A percentile compares a stretch with the other conserved stretches of the same genome.
Evolutionary conservation across 2,329 filamentous ascomycete genomes (phyloP).

Genomic region (Aspergillus versicolor): DNA sequence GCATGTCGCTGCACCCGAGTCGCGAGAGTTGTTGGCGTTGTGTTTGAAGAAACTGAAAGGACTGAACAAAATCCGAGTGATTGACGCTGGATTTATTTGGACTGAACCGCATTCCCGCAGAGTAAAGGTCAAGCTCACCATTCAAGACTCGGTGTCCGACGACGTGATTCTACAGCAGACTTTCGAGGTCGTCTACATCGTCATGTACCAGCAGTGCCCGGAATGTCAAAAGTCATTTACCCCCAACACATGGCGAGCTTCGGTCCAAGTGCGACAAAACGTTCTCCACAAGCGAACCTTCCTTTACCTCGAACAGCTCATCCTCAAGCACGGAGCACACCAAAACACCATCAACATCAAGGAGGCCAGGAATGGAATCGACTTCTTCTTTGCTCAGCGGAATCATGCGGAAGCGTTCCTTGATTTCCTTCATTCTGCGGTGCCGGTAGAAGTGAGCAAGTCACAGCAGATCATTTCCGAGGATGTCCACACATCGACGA

Average conservation of each 20-base stretch:
- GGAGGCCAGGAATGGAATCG: conserved; percentile 90
- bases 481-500: conserved; percentile 85
- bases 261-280: conserved; percentile 94
- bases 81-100: conserved; percentile 15
- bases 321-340: conserved; percentile 90
- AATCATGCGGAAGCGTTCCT: conserved; percentile 93
- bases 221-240: conserved; percentile 97
- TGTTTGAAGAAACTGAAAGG: conserved; percentile 12
- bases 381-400: conserved; percentile 87
- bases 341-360: conserved; percentile 97
- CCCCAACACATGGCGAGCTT: conserved; percentile 90
- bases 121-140: conserved; percentile 14
- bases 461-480: conserved; percentile 92
- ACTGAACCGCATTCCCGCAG: conserved; percentile 15
- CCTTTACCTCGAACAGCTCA: conserved; percentile 84
- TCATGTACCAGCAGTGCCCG: conserved; percentile 73
- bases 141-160: conserved; percentile 11
- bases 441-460: conserved; percentile 76
- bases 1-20: conserved; percentile 10
- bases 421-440: conserved; percentile 82
- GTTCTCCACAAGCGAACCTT: conserved; percentile 92
- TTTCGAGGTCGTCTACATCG: conserved; percentile 14
- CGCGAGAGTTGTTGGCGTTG: conserved; percentile 14
- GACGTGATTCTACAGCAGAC: conserved; percentile 13
- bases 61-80: conserved; percentile 13